Conservation (phyloP, 345 rosid genomes). For the Erysimum cheiranthoides region DNA sequence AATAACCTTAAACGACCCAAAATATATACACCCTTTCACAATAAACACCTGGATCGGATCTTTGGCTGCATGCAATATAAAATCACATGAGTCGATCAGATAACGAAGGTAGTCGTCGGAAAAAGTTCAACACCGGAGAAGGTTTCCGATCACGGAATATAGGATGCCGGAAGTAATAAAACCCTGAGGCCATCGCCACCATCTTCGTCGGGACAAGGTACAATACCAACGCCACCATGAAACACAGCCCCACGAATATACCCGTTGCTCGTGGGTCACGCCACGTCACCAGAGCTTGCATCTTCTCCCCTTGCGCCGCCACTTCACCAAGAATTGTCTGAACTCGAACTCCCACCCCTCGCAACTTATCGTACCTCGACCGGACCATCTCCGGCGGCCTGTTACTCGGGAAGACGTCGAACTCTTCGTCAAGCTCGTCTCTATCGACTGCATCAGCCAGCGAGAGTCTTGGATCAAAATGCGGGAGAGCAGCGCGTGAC, state of each 20-base stretch:
- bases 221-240: slow-evolving; percentile 66
- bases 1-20: slow-evolving; percentile 20
- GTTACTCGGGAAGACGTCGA: slow-evolving; percentile 63
- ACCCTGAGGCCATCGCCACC: slow-evolving; percentile 86
- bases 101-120: slow-evolving; percentile 76
- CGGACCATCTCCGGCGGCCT: slow-evolving; percentile 57
- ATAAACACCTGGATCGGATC: neutral
- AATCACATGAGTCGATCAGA: slow-evolving; percentile 78
- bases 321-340: slow-evolving; percentile 74
- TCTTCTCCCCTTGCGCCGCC: slow-evolving; percentile 73
- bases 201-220: slow-evolving; percentile 81
- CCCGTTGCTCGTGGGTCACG: slow-evolving; percentile 84
- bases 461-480: slow-evolving; percentile 77
- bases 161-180: slow-evolving; percentile 88
- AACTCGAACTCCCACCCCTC: slow-evolving; percentile 57
- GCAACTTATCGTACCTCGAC: slow-evolving; percentile 66
- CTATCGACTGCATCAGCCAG: slow-evolving; percentile 58
- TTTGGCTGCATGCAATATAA: neutral
- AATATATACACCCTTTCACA: slow-evolving; percentile 18
- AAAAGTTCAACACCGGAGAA: slow-evolving; percentile 73
- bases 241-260: slow-evolving; percentile 74
- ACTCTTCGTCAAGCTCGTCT: slow-evolving; percentile 87
- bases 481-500: slow-evolving; percentile 58
- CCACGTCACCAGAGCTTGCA: slow-evolving; percentile 87
- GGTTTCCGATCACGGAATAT: slow-evolving; percentile 80